These are phyloP conservation scores for Lathyrus aphaca DNA, from an alignment of 306 rosid species.

Conservation along the genomic window DNA sequence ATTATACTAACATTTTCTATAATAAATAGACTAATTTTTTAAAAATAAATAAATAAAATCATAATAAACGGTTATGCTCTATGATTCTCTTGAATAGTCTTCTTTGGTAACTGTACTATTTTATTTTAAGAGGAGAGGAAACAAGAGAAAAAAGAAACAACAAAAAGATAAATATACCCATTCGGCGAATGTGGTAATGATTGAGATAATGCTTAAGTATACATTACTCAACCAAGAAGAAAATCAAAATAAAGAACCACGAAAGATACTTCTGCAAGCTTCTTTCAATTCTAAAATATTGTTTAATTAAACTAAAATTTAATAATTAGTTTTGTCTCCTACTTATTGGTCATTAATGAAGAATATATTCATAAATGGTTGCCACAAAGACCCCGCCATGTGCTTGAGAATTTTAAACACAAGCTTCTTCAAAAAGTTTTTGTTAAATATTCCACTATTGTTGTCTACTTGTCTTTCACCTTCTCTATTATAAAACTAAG, in stretches of 20 bases:
- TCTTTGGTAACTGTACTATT: no score
- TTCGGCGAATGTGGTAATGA: slow-evolving; percentile 20
- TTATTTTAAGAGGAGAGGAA: no score
- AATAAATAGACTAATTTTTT: no score
- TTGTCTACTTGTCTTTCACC: slow-evolving; percentile 23
- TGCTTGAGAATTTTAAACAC: slow-evolving; percentile 63
- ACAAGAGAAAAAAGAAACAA: no score
- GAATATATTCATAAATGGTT: slow-evolving; percentile 46
- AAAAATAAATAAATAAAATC: no score
- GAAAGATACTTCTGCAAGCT: slow-evolving; percentile 32
- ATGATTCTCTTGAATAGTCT: slow-evolving; percentile 27
- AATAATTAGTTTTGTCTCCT: slow-evolving; percentile 35
- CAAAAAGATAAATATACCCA: background rate
- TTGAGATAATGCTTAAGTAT: slow-evolving; percentile 1
- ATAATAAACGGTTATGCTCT: background rate
- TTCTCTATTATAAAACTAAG: slow-evolving; percentile 9
- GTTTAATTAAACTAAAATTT: slow-evolving; percentile 36
- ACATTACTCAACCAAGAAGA: slow-evolving; percentile 33
- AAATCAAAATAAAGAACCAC: slow-evolving; percentile 42
- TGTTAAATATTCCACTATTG: slow-evolving; percentile 28
- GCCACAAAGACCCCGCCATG: slow-evolving; percentile 72
- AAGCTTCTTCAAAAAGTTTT: slow-evolving; percentile 30
- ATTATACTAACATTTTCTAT: no score
- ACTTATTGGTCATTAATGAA: slow-evolving; percentile 43
- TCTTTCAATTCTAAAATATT: slow-evolving; percentile 20